Percentiles rank a stretch among this genome's conserved stretches.
Conservation (phyloP, 2,329 filamentous ascomycete genomes). For the Akanthomyces lecanii region DNA sequence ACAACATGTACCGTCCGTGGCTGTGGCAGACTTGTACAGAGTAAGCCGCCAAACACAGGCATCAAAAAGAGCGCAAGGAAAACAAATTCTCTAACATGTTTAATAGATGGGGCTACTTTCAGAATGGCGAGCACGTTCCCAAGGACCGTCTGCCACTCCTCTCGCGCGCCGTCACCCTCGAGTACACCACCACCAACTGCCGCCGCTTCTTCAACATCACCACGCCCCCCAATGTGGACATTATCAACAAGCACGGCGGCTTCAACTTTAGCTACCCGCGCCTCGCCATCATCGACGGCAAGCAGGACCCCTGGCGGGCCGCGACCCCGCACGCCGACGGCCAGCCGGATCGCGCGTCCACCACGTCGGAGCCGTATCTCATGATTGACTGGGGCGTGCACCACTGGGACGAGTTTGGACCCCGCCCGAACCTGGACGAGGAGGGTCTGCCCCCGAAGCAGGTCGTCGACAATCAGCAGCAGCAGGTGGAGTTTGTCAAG, state of each 20-base stretch:
- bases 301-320: conserved; percentile 75
- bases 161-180: conserved; percentile 63
- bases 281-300: conserved; percentile 71
- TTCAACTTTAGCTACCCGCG: conserved; percentile 69
- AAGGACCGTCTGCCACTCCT: conserved; percentile 61
- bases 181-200: conserved; percentile 61
- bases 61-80: background rate
- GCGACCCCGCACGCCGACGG: conserved; percentile 67
- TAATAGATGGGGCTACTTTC: conserved; percentile 69
- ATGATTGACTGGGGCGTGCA: conserved; percentile 72
- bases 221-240: conserved; percentile 54
- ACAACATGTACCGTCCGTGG: conserved; percentile 39
- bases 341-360: conserved; percentile 53
- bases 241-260: conserved; percentile 73
- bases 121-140: conserved; percentile 68
- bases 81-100: background rate
- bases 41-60: conserved; percentile 28
- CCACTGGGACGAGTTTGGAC: conserved; percentile 73
- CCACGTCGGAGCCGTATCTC: conserved; percentile 64
- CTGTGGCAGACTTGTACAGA: conserved; percentile 53
- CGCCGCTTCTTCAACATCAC: conserved; percentile 66
- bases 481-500: conserved; percentile 58
- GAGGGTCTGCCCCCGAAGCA: conserved; percentile 56
- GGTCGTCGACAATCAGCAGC: conserved; percentile 54
- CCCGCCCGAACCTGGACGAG: conserved; percentile 53